phyloP scores from a whole-genome alignment of 2,329 filamentous ascomycete genomes.

The Zymoseptoria brevis region DNA sequence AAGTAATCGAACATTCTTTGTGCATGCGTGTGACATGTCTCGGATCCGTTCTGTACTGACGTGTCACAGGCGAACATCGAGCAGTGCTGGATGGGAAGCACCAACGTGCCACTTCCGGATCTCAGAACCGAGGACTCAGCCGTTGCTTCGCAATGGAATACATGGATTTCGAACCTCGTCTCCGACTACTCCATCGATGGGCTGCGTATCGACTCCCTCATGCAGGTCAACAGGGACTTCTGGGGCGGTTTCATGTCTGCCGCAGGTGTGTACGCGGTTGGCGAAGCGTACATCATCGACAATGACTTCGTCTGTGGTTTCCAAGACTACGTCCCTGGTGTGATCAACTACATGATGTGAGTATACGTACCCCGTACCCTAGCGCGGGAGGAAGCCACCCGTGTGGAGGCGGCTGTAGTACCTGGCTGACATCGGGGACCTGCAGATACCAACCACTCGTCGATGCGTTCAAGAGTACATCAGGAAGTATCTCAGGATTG shows the following conservation, averaged over 20 bases:
- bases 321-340: constrained; percentile 37
- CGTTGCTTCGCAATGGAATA: constrained; percentile 45
- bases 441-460: constrained; percentile 32
- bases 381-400: background rate
- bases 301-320: constrained; percentile 34
- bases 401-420: constrained; percentile 1
- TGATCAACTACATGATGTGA: constrained; percentile 42
- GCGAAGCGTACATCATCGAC: constrained; percentile 38
- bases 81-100: constrained; percentile 49
- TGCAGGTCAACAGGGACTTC: constrained; percentile 39
- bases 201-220: constrained; percentile 44
- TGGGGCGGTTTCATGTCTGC: constrained; percentile 32
- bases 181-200: constrained; percentile 54
- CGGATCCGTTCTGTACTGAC: background rate
- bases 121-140: constrained; percentile 47
- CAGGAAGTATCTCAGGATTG: constrained; percentile 33
- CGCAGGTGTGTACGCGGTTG: constrained; percentile 38
- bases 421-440: constrained; percentile 4
- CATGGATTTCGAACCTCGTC: constrained; percentile 54
- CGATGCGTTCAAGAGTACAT: constrained; percentile 31
- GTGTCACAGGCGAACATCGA: constrained; percentile 26
- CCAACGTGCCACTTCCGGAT: constrained; percentile 54
- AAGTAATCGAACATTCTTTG: constrained; percentile 4
- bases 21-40: background rate
- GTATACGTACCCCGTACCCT: constrained; percentile 22